Base-by-base conservation (phyloP, 345 rosid species). In the Syzygium aromaticum region DNA sequence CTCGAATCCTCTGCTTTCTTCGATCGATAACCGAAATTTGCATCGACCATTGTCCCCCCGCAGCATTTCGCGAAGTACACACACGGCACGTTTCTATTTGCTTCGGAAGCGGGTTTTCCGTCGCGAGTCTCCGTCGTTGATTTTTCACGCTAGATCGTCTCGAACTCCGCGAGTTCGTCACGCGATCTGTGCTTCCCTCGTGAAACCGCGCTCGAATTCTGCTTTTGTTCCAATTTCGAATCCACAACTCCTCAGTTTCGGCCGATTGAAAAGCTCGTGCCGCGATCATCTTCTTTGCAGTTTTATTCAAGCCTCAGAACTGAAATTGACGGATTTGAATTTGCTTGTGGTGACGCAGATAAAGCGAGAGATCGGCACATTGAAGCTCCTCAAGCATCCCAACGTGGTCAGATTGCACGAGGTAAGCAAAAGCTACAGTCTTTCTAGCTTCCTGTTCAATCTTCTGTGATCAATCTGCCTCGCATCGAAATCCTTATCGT, bases 351-450 rank as follows among this genome's bases (percentile, higher is more conserved):
- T 56, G 40, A 64, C 88, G 87, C 94, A 97, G 99, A 96, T 97
- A 30, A 97, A 95, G 88, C 94, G 99, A 84, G 99, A 97, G 92
- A 96, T 97, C 86, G 93, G 91, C 59, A 97, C 99, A 23, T 86
- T 96, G 89, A 97, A 95, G 92, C 96, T 97, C 84, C 93, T 97
- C 53, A 95, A 94, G 85, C 99, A 97, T 91, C 98, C 98, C 10
- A 95, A 97, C 88, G 93, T 97, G 56, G 98, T 97, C 57, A 91
- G 99, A 84, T 93, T 97, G 86, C 93, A 94, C 33, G 98, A 96
- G 99, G 99, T 95, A 84, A 27, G 64, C 21, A 40, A 19, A 33
- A 8, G 53, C 27, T 80, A 33, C 40, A 2, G 38, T 77, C 40
- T 46, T 46, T 46, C 17, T 33, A 11, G 33, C 54, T 46, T 73